A percentile compares a stretch with the other conserved stretches of the same genome.
Evolutionary conservation across 2,329 filamentous ascomycete species (phyloP).

Genomic region (Chaetomium strumarium): DNA sequence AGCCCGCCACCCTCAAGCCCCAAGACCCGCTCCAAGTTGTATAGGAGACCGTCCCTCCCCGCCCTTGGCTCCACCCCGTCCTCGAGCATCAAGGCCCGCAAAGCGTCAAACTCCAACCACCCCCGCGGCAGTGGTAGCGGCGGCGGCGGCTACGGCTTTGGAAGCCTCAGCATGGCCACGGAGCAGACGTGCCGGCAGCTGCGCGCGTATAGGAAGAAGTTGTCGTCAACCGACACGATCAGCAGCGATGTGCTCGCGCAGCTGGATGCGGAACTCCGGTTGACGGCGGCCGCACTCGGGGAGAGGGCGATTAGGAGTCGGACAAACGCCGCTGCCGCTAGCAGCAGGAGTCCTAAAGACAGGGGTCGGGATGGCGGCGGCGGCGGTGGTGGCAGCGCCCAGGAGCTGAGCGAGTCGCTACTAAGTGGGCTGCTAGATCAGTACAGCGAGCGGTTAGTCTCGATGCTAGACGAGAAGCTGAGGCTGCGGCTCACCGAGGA

Average conservation of each 20-base stretch:
- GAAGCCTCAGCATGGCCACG: slow-evolving; percentile 55
- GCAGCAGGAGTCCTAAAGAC: slow-evolving; percentile 14
- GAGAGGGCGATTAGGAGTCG: slow-evolving; percentile 48
- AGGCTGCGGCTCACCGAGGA: slow-evolving; percentile 34
- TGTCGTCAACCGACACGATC: slow-evolving; percentile 48
- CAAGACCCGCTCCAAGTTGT: slow-evolving; percentile 34
- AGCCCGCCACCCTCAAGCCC: slow-evolving; percentile 47
- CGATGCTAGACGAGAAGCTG: slow-evolving; percentile 67
- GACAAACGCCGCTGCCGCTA: not conserved
- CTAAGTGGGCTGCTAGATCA: slow-evolving; percentile 64
- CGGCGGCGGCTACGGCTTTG: slow-evolving; percentile 36
- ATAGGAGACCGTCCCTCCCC: slow-evolving; percentile 50
- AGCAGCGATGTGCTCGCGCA: slow-evolving; percentile 54
- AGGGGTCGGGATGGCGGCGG: not conserved
- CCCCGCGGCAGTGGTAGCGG: not conserved
- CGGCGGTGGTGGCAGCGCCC: slow-evolving; percentile 2
- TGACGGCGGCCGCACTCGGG: slow-evolving; percentile 56
- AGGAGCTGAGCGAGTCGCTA: slow-evolving; percentile 50
- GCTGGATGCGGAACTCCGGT: slow-evolving; percentile 57
- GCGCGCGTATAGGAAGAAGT: slow-evolving; percentile 57
- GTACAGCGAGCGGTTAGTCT: slow-evolving; percentile 67
- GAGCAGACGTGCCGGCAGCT: slow-evolving; percentile 59
- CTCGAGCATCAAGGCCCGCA: slow-evolving; percentile 34
- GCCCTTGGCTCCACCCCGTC: slow-evolving; percentile 36
- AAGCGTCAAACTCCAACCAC: slow-evolving; percentile 39